phyloP scores from a whole-genome alignment of 768 basidiomycete genomes.

The Lactarius hatsudake region DNA sequence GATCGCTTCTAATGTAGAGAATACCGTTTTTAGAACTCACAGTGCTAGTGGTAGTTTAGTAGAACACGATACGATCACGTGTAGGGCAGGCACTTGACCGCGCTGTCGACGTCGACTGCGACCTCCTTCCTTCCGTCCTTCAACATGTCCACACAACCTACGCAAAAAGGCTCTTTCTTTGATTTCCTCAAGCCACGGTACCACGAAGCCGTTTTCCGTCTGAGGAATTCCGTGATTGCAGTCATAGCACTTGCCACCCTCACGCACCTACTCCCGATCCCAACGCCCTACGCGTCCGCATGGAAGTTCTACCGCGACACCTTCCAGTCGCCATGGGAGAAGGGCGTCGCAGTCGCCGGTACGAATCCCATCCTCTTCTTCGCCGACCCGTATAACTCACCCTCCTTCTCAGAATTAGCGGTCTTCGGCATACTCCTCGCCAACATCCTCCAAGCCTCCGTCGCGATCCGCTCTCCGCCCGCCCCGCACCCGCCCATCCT shows the following conservation, averaged over 20 bases:
- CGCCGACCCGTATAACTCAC: not conserved
- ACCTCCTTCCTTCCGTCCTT: not conserved
- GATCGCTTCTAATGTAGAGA: not conserved
- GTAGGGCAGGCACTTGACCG: not conserved
- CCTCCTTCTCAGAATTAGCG: constrained; percentile 9
- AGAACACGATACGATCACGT: constrained; percentile 20
- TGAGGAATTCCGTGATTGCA: constrained; percentile 20
- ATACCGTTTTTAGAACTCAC: not conserved
- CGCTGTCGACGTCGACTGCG: not conserved
- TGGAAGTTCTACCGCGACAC: constrained; percentile 26
- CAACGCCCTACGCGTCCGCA: constrained; percentile 23
- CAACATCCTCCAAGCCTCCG: constrained; percentile 21
- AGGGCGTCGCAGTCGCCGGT: constrained; percentile 17
- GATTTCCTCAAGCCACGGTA: constrained; percentile 24
- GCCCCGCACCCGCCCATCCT: constrained; percentile 17
- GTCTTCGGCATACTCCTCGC: constrained; percentile 15
- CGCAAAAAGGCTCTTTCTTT: constrained; percentile 10
- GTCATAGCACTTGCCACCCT: constrained; percentile 18
- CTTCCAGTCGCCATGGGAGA: constrained; percentile 24
- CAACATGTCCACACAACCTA: constrained; percentile 10
- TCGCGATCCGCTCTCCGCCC: constrained; percentile 23
- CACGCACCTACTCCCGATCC: constrained; percentile 28
- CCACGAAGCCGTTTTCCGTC: constrained; percentile 25
- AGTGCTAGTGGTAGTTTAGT: too few relatives aligned
- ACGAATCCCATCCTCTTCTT: not conserved